Evolutionary conservation across 2,329 filamentous ascomycete genomes (phyloP).

Genomic region (Verticillium tricorpus): DNA sequence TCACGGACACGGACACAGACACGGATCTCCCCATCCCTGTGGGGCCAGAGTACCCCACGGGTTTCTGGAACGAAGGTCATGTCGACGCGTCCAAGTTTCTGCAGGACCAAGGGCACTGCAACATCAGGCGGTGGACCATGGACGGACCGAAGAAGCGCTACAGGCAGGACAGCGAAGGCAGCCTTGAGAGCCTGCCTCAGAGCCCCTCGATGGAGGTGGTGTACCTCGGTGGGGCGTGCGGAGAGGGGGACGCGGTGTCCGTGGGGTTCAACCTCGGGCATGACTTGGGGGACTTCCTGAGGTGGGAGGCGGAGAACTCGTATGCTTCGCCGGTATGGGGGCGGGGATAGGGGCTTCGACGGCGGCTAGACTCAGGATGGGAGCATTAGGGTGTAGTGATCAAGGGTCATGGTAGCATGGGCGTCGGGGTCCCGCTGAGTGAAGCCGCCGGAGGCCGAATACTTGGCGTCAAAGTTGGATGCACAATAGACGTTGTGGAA

Average conservation of each 20-base stretch:
- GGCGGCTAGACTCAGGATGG: no score
- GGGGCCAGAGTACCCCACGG: conserved; percentile 24
- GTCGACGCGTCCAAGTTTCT: conserved; percentile 28
- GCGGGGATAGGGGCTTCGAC: not conserved
- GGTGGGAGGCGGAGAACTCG: conserved; percentile 51
- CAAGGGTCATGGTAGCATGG: no score
- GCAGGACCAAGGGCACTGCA: conserved; percentile 16
- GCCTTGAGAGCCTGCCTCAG: conserved; percentile 34
- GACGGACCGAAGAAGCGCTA: conserved; percentile 23
- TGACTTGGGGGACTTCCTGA: conserved; percentile 54
- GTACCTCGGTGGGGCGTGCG: conserved; percentile 30
- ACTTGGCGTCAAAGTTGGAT: no score
- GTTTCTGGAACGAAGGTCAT: conserved; percentile 26
- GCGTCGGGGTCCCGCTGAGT: no score
- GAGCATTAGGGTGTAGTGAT: no score
- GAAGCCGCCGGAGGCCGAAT: no score
- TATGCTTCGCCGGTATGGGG: conserved; percentile 21
- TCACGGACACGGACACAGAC: conserved; percentile 24
- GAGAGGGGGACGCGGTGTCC: conserved; percentile 36
- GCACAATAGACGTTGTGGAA: no score
- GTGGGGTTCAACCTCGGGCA: conserved; percentile 60
- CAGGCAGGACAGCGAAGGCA: conserved; percentile 17
- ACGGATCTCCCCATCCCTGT: conserved; percentile 34
- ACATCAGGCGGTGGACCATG: conserved; percentile 30
- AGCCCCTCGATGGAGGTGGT: conserved; percentile 45